These are phyloP conservation scores for Cubamyces sp. DNA, from an alignment of 768 basidiomycete genomes.

Conservation along the genomic window DNA sequence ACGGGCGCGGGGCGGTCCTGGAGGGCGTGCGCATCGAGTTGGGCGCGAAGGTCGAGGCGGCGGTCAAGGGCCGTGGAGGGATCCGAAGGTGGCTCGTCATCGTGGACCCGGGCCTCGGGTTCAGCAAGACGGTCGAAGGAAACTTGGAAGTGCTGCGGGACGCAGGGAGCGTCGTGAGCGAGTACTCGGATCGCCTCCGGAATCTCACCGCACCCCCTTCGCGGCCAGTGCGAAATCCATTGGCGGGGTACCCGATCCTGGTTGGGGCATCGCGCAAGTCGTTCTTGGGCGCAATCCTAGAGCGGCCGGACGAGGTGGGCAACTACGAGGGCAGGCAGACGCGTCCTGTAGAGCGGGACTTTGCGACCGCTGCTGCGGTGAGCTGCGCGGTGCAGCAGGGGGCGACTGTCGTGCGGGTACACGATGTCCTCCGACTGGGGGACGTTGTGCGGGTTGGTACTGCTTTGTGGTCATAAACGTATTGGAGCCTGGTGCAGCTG, in stretches of 20 bases:
- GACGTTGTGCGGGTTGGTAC: conserved; percentile 71
- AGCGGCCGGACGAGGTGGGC: conserved; percentile 44
- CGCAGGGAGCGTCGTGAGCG: conserved; percentile 49
- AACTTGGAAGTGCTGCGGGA: conserved; percentile 72
- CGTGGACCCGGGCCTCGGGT: conserved; percentile 92
- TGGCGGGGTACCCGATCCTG: conserved; percentile 65
- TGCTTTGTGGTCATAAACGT: conserved; percentile 24
- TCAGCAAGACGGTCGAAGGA: conserved; percentile 82
- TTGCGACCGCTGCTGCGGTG: conserved; percentile 81
- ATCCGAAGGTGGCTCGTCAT: conserved; percentile 88
- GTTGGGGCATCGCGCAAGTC: conserved; percentile 86
- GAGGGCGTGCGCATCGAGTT: conserved; percentile 74
- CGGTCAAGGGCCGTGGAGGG: conserved; percentile 70
- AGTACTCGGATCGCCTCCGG: conserved; percentile 27
- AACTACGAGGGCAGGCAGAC: conserved; percentile 55
- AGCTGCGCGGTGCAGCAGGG: conserved; percentile 76
- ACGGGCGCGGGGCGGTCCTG: conserved; percentile 50
- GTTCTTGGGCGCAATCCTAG: conserved; percentile 73
- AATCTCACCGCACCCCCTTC: conserved; percentile 10
- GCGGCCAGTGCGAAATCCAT: conserved; percentile 44
- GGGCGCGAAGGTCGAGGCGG: conserved; percentile 62
- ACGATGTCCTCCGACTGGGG: conserved; percentile 72
- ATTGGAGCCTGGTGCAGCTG: no score
- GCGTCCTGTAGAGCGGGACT: conserved; percentile 65
- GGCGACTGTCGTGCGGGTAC: conserved; percentile 76